Evolutionary conservation across 148 eudicot genomes (phyloP).

Genomic region (Vaccinium macrocarpon): DNA sequence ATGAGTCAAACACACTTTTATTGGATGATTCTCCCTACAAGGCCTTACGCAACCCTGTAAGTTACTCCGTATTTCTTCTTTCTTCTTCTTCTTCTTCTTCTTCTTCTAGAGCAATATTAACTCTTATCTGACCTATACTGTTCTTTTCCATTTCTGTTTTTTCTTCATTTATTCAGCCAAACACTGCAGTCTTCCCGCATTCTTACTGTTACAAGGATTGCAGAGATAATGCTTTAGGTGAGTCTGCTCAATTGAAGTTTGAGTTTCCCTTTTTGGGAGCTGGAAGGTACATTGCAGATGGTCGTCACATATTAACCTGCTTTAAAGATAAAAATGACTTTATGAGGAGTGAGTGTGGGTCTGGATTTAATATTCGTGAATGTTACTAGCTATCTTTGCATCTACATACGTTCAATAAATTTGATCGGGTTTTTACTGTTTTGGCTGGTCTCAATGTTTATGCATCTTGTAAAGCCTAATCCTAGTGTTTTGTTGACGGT

Average conservation of each 20-base stretch:
- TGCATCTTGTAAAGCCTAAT: background rate
- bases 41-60: conserved; percentile 83
- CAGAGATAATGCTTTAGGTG: conserved; percentile 67
- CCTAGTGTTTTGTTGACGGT: background rate
- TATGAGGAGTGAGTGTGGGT: background rate
- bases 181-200: conserved; percentile 73
- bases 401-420: background rate
- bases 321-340: background rate
- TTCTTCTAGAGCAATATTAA: background rate
- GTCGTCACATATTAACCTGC: background rate
- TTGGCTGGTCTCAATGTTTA: background rate
- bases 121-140: background rate
- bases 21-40: conserved; percentile 94
- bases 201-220: conserved; percentile 41
- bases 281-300: background rate
- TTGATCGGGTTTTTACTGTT: background rate
- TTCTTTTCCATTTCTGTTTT: background rate
- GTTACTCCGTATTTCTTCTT: conserved; percentile 19
- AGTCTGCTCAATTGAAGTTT: conserved; percentile 22
- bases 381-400: background rate
- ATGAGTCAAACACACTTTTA: conserved; percentile 80
- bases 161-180: conserved; percentile 43
- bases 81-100: background rate
- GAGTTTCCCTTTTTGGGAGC: background rate
- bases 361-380: background rate